These are phyloP conservation scores for Ophiocordyceps camponoti-floridani DNA, from an alignment of 2,329 filamentous ascomycete species.

Conservation along the genomic window DNA sequence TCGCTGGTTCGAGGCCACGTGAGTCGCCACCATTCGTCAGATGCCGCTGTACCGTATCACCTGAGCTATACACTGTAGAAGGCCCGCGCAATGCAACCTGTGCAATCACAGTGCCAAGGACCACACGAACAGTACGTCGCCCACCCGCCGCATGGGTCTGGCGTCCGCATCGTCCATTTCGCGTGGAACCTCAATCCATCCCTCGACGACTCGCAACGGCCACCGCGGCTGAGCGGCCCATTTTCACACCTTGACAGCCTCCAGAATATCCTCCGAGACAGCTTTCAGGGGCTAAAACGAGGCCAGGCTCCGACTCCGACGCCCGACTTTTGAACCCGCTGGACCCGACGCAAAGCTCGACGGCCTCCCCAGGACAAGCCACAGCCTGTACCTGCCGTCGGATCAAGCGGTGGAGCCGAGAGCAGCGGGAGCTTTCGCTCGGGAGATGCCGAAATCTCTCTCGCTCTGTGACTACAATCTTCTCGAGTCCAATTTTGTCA, in stretches of 20 bases:
- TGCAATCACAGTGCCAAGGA: background rate
- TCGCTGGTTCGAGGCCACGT: too few species aligned
- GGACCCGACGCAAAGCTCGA: conserved; percentile 10
- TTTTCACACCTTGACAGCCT: background rate
- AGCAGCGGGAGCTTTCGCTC: conserved; percentile 9
- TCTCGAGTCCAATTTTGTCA: background rate
- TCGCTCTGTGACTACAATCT: conserved; percentile 1
- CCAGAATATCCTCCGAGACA: too few species aligned
- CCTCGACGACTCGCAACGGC: background rate
- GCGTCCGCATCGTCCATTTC: background rate
- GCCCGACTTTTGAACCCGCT: background rate
- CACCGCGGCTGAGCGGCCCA: background rate
- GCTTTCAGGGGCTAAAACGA: background rate
- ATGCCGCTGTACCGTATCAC: too few species aligned
- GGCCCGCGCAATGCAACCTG: too few species aligned
- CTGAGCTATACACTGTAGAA: too few species aligned
- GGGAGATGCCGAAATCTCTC: conserved; percentile 10
- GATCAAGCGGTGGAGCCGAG: conserved; percentile 1
- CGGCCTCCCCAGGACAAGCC: conserved; percentile 4
- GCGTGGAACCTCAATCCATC: background rate
- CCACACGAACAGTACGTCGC: background rate
- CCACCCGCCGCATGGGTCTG: background rate
- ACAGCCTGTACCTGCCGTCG: conserved; percentile 1
- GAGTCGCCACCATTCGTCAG: too few species aligned
- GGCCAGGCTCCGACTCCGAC: background rate